A percentile compares a stretch with the other conserved stretches of the same genome.
Evolutionary conservation across 179 eudicot genomes (phyloP).

Genomic region (Beta lomatogona): DNA sequence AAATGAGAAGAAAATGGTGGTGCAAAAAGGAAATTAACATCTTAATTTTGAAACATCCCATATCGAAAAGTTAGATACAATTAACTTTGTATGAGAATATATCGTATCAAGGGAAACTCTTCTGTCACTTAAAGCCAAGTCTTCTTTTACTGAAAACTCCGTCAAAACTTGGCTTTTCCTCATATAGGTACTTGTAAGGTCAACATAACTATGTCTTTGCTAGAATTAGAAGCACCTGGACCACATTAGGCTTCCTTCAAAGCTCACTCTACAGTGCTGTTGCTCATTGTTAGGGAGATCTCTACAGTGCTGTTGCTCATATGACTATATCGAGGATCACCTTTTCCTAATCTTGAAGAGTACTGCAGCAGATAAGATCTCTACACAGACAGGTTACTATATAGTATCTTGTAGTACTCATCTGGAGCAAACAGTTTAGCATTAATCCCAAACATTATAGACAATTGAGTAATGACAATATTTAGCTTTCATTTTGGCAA

Average conservation of each 20-base stretch:
- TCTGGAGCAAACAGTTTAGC: background rate
- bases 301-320: background rate
- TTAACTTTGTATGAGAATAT: background rate
- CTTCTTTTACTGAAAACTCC: no score
- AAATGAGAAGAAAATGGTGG: background rate
- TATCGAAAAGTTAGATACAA: background rate
- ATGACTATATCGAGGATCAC: background rate
- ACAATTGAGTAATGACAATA: background rate
- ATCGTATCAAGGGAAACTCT: background rate
- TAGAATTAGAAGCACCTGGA: background rate
- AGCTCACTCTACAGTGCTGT: background rate
- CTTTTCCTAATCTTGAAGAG: background rate
- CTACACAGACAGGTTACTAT: background rate
- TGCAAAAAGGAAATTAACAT: no score
- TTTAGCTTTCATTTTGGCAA: background rate
- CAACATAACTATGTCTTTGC: background rate
- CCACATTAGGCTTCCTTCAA: background rate
- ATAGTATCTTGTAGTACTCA: background rate
- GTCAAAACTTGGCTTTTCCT: background rate
- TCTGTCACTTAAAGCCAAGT: background rate
- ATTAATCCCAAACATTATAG: background rate
- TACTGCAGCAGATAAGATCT: background rate
- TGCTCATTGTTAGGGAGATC: no score
- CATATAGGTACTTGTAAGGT: background rate
- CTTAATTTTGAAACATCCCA: no score